These are phyloP conservation scores for Botryotinia convoluta DNA, from an alignment of 2,329 filamentous ascomycete genomes.

Conservation along the genomic window DNA sequence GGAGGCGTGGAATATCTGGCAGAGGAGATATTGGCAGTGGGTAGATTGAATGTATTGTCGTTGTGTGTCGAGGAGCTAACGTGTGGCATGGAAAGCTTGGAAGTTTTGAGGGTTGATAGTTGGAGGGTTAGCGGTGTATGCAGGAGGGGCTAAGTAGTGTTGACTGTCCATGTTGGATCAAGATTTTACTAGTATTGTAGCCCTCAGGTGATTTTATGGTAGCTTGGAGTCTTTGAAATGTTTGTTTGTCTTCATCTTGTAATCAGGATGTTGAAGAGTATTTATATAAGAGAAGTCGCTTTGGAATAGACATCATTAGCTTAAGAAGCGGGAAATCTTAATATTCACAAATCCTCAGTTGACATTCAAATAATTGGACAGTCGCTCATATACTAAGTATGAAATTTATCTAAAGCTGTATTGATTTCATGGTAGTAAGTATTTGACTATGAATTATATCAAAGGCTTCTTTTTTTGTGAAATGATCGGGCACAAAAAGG, in stretches of 20 bases:
- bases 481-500: background rate
- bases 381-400: background rate
- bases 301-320: background rate
- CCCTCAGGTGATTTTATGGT: background rate
- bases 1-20: background rate
- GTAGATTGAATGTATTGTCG: background rate
- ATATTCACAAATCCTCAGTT: background rate
- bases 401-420: rapidly evolving
- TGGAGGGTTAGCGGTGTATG: background rate
- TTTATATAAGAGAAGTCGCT: background rate
- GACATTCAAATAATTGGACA: background rate
- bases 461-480: background rate
- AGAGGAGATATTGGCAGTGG: background rate
- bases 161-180: background rate
- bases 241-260: background rate
- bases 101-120: background rate
- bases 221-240: background rate
- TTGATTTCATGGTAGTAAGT: background rate
- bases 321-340: background rate
- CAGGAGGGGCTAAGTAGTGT: background rate
- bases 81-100: background rate
- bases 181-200: too few relatives aligned
- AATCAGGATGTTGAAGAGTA: too few relatives aligned
- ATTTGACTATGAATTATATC: background rate
- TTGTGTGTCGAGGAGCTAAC: background rate